Base-by-base conservation (phyloP, 192 early-diverging fungal genomes). In the Podochytrium sp. region DNA sequence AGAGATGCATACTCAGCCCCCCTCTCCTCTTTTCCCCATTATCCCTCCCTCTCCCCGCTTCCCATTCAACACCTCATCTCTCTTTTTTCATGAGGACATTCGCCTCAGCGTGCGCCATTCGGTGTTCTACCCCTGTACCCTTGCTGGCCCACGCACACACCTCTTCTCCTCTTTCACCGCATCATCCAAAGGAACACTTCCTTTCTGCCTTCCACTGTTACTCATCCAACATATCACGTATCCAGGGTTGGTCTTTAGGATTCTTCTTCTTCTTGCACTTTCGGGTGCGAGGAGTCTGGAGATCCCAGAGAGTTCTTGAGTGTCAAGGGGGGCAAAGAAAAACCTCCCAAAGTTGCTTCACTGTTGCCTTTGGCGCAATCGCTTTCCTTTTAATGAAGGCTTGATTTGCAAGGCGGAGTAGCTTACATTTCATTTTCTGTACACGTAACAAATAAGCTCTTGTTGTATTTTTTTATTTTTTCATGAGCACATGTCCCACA, bases 401-500 rank as follows among this genome's bases (percentile, higher is more conserved):
- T 65, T 65, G 63, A 65, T 27, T 47, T 41, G 40, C 38, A 25
- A 41, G 63, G 41, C 16, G 63, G 14, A 49, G 63, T 10, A 16
- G 23, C 18, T 18, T 33, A 47, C 42, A 47, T 47, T 47, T 65
- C 42, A 27, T 49, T 47, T 25, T 65, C 23, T 5, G 52, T 55
- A 6, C 5, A 27, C 29, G 52, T 55, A 25, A 55, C 23, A 7
- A 10, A 55, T 6, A 55, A 55, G 7, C 30, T 39, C 20, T 33
- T 38, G 27, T n/a, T 16, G 27, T 62, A 35, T 62, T 14, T 37
- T n/a, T 37, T n/a, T 14, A 18, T 29, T 32, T 12, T 32, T 12
- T 2, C 41, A 66, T 32, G 64, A 66, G 50, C 68, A 60, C 70
- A 72, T 72, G 3, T 72, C 70, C 70, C 70, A 72, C 57, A 72